Evolutionary conservation across 768 basidiomycete genomes (phyloP).

Genomic region (Chiua virens): DNA sequence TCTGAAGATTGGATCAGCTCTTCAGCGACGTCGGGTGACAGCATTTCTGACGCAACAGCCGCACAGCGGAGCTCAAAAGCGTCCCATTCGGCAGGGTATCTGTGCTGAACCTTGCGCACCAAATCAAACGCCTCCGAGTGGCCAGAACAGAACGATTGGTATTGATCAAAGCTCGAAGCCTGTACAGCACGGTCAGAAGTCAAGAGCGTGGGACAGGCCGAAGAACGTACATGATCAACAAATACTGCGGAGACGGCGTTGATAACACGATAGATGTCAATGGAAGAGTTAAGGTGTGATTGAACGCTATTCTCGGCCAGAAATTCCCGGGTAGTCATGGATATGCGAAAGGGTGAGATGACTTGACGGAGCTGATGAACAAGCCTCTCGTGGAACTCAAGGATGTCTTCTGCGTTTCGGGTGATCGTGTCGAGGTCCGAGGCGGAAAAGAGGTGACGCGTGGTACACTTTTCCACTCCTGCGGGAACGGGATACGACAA

Average conservation of each 20-base stretch:
- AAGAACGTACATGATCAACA: slow-evolving; percentile 48
- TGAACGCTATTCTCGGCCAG: slow-evolving; percentile 6
- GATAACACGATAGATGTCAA: slow-evolving; percentile 41
- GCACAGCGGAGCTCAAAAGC: slow-evolving; percentile 81
- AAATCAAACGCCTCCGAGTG: slow-evolving; percentile 81
- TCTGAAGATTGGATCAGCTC: slow-evolving; percentile 3
- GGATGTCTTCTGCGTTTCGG: slow-evolving; percentile 67
- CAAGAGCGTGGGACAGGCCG: not conserved
- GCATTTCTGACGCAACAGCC: slow-evolving; percentile 44
- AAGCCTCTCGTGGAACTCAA: slow-evolving; percentile 68
- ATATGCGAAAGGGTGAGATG: slow-evolving; percentile 52
- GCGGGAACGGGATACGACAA: slow-evolving; percentile 11
- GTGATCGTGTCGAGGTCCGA: slow-evolving; percentile 57
- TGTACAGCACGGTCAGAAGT: slow-evolving; percentile 30
- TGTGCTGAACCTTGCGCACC: slow-evolving; percentile 62
- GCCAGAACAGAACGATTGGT: slow-evolving; percentile 84
- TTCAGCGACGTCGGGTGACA: slow-evolving; percentile 9
- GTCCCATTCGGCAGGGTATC: slow-evolving; percentile 75
- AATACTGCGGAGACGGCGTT: slow-evolving; percentile 53
- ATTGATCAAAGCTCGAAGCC: slow-evolving; percentile 74
- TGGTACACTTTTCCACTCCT: slow-evolving; percentile 33
- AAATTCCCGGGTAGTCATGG: slow-evolving; percentile 31
- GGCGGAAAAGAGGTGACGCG: slow-evolving; percentile 56
- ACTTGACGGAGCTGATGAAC: slow-evolving; percentile 52
- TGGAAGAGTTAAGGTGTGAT: slow-evolving; percentile 21